Conservation (phyloP, 257 asterid genomes). For the Solanum neorickii region DNA sequence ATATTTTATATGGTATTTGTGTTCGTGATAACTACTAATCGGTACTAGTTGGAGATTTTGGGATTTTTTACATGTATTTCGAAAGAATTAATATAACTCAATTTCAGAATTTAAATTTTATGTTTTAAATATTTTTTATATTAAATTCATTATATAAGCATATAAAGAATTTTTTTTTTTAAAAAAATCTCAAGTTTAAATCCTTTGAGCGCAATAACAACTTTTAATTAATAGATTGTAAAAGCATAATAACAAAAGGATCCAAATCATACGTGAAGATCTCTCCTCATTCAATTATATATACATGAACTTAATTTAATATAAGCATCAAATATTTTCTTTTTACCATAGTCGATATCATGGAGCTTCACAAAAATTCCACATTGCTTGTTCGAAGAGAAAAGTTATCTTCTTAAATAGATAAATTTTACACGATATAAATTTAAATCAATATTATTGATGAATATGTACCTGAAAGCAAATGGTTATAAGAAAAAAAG, state of each 20-base stretch:
- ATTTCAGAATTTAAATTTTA: not conserved
- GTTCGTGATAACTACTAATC: not conserved
- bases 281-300: not conserved
- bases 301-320: not conserved
- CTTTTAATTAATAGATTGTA: no score
- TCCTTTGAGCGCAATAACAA: not conserved
- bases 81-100: not conserved
- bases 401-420: not conserved
- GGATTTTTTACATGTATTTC: not conserved
- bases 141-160: not conserved
- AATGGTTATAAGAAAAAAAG: not conserved
- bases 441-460: not conserved
- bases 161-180: not conserved
- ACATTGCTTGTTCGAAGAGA: fast-evolving
- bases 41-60: not conserved
- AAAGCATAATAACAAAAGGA: not conserved
- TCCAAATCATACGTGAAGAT: not conserved
- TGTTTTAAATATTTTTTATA: not conserved
- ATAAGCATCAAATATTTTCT: not conserved
- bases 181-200: not conserved
- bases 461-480: not conserved
- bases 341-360: not conserved
- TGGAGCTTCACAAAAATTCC: not conserved
- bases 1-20: not conserved
- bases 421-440: fast-evolving